Evolutionary conservation across 2,329 filamentous ascomycete genomes (phyloP), one percentile per base, ranked within the genome.

Genomic region (Fusarium lyarnte): DNA sequence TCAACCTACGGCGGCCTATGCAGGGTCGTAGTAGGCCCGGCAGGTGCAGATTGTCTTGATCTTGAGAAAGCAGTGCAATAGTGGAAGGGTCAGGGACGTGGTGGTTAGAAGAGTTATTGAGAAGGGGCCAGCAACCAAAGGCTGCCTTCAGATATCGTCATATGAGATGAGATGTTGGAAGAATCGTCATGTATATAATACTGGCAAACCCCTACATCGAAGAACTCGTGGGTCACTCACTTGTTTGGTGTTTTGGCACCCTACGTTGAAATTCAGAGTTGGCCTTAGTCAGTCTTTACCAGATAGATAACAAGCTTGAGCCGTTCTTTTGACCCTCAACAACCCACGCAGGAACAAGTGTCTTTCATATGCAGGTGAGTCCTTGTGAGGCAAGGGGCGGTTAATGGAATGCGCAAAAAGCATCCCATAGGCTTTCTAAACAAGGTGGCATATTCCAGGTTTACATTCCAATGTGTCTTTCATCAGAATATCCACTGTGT

Each of bases 11-110:
- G 66, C 52, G 58, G 72, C 69, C 73, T 51, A 23, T 68, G 55
- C 29, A 66, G 54, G 70, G 71, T 74, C 71, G 62, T 66, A 72
- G 49, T 60, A 61, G 69, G 69, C 71, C 76, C 57, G 73, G 66
- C 69, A 73, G 74, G 66, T 78, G 74, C 72, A 77, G 72, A 77
- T 77, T 78, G 74, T 77, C 76, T 78, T 75, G 74, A 74, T 77
- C 71, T 76, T 74, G 58, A 64, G 59, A 68, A 76, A 69, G 47
- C 58, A 71, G 72, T 73, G 72, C 63, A 54, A 73, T 73, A 73
- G 70, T 59, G 49, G 64, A 75, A 54, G 60, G 36, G 68, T 62
- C 38, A 63, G 45, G 58, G 39, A 62, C 16, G 42, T 39, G 51
- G 61, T 36, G 54, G n/a, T 31, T 54, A 66, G 58, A 57, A 60